Percentiles rank a stretch among this genome's conserved stretches.
phyloP scores from a whole-genome alignment of 768 basidiomycete species.

The Pleurotus sapidus region DNA sequence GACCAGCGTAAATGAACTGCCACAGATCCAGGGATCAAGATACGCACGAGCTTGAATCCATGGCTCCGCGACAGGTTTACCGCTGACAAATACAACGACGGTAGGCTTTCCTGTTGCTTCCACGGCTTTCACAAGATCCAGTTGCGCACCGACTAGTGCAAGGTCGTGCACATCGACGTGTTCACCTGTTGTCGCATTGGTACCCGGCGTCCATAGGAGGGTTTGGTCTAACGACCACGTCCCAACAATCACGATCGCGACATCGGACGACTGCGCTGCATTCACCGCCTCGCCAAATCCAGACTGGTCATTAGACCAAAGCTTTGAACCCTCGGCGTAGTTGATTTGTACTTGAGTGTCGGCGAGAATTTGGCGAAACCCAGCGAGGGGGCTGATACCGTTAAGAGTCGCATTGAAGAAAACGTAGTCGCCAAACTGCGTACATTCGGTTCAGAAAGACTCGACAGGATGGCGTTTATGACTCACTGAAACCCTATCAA shows the following conservation, averaged over 20 bases:
- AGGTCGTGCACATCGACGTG: slow-evolving; percentile 64
- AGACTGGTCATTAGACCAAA: slow-evolving; percentile 68
- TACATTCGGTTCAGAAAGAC: neutral
- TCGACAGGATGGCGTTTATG: neutral
- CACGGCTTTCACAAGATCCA: slow-evolving; percentile 60
- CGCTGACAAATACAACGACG: slow-evolving; percentile 64
- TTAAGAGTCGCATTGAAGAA: slow-evolving; percentile 62
- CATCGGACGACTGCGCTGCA: slow-evolving; percentile 52
- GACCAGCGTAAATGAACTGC: neutral
- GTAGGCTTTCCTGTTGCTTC: slow-evolving; percentile 61
- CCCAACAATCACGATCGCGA: slow-evolving; percentile 64
- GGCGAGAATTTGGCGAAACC: slow-evolving; percentile 52
- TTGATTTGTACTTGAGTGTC: slow-evolving; percentile 52
- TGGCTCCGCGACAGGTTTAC: slow-evolving; percentile 67
- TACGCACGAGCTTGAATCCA: slow-evolving; percentile 63
- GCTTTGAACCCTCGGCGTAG: slow-evolving; percentile 61
- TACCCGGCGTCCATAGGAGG: slow-evolving; percentile 54
- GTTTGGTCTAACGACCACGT: slow-evolving; percentile 64
- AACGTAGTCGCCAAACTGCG: slow-evolving; percentile 65
- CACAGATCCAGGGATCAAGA: neutral
- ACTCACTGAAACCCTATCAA: slow-evolving; percentile 55
- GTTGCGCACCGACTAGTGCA: slow-evolving; percentile 63
- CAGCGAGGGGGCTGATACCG: slow-evolving; percentile 58
- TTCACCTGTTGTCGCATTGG: slow-evolving; percentile 70
- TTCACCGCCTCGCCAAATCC: slow-evolving; percentile 51